Conservation (phyloP, 1,139 yeast genomes). For the Yamadazyma oceani region DNA sequence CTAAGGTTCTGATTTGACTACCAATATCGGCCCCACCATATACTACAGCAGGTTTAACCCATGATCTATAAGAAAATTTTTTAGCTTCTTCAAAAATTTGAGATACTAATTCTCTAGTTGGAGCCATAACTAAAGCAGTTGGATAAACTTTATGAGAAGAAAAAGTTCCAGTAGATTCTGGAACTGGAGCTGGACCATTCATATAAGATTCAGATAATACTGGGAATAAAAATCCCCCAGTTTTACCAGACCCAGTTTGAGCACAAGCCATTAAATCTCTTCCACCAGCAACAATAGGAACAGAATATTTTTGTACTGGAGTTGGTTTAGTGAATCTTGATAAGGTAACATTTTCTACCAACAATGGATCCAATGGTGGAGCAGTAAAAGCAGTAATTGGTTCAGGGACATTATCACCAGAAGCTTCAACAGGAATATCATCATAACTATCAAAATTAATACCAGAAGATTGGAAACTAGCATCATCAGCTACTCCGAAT, state of each 20-base stretch:
- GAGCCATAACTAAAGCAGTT: constrained; percentile 93
- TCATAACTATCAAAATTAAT: constrained; percentile 98
- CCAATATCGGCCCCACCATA: constrained; percentile 98
- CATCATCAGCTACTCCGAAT: constrained; percentile 85
- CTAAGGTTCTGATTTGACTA: constrained; percentile 82
- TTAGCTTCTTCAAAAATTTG: constrained; percentile 96
- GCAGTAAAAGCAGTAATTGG: constrained; percentile 84
- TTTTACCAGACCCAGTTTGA: constrained; percentile 99
- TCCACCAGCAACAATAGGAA: constrained; percentile 92
- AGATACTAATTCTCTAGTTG: constrained; percentile 97
- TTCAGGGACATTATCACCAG: constrained; percentile 95
- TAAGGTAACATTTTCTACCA: constrained; percentile 81
- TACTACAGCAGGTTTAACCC: constrained; percentile 96
- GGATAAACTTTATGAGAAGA: constrained; percentile 82
- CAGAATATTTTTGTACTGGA: constrained; percentile 97
- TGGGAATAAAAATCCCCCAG: constrained; percentile 99
- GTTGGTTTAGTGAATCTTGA: constrained; percentile 96
- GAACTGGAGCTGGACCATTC: constrained; percentile 78
- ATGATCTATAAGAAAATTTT: constrained; percentile 95
- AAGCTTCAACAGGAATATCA: constrained; percentile 97
- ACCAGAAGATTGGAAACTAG: constrained; percentile 87
- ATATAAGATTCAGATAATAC: constrained; percentile 88
- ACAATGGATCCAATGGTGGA: constrained; percentile 87
- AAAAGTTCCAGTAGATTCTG: constrained; percentile 57
- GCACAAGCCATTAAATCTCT: constrained; percentile 99